Evolutionary conservation across 768 basidiomycete genomes (phyloP).

Genomic region (Mycena vitilis): DNA sequence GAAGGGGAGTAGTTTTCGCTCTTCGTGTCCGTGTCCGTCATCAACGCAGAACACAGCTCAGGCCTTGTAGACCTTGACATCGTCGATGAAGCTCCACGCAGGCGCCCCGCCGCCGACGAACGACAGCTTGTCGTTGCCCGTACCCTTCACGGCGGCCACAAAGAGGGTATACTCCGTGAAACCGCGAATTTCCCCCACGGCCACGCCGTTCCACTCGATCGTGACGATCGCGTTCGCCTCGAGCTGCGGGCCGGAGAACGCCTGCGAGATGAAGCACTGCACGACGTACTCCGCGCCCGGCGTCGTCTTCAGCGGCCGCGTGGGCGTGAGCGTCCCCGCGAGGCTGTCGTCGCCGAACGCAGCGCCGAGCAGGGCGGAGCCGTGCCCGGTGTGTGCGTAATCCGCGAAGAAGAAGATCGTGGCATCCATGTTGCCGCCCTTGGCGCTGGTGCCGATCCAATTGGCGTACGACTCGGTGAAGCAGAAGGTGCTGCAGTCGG

Average conservation of each 20-base stretch:
- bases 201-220: constrained; percentile 56
- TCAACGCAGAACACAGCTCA: not conserved
- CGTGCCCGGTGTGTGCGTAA: constrained; percentile 54
- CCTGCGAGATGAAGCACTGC: constrained; percentile 56
- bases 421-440: constrained; percentile 56
- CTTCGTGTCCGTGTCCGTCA: not conserved
- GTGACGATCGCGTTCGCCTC: constrained; percentile 52
- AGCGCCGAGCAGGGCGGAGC: constrained; percentile 57
- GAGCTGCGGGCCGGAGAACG: constrained; percentile 48
- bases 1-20: no score
- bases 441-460: constrained; percentile 54
- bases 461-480: constrained; percentile 47
- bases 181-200: constrained; percentile 48
- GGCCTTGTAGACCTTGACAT: constrained; percentile 44
- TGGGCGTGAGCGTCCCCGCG: constrained; percentile 52
- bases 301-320: constrained; percentile 47
- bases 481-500: constrained; percentile 53
- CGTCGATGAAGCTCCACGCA: constrained; percentile 62
- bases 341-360: constrained; percentile 50
- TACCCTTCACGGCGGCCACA: constrained; percentile 45
- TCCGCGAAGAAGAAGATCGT: constrained; percentile 55
- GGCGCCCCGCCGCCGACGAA: constrained; percentile 59
- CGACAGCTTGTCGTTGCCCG: constrained; percentile 50
- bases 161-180: constrained; percentile 52
- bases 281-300: constrained; percentile 43